phyloP scores from a whole-genome alignment of 768 basidiomycete genomes.

The Russula dissimulans region DNA sequence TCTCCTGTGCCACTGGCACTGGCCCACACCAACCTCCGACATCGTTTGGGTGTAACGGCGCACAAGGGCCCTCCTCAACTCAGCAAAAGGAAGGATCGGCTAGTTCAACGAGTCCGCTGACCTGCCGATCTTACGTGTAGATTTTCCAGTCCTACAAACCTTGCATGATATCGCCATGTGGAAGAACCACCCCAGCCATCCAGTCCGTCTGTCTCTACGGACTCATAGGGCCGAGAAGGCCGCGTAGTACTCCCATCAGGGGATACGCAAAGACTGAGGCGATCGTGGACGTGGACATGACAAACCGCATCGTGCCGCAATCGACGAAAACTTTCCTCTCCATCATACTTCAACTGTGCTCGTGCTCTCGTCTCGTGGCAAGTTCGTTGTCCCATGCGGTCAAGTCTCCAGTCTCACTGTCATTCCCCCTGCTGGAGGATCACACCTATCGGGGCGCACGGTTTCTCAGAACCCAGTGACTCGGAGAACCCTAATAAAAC shows the following conservation, averaged over 20 bases:
- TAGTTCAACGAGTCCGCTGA: not conserved
- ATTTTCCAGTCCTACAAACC: no score
- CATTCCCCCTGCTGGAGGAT: not conserved
- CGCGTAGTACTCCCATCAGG: not conserved
- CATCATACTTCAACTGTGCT: no score
- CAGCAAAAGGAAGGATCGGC: not conserved
- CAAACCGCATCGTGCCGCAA: not conserved
- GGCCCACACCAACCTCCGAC: slow-evolving; percentile 6
- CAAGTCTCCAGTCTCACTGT: not conserved
- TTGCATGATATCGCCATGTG: no score
- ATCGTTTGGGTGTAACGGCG: not conserved
- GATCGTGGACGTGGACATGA: not conserved
- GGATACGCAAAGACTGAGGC: not conserved
- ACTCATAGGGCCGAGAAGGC: not conserved
- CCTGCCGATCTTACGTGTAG: slow-evolving; percentile 5
- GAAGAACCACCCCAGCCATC: no score
- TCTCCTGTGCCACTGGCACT: not conserved
- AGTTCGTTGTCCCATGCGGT: slow-evolving; percentile 11
- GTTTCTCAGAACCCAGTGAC: not conserved
- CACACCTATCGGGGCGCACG: not conserved
- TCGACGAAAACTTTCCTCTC: not conserved
- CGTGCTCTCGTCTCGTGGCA: not conserved
- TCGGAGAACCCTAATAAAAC: slow-evolving; percentile 2
- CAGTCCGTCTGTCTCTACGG: not conserved
- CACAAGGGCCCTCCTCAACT: not conserved